Base-by-base conservation (phyloP, 179 eudicot species). In the Beta corolliflora region DNA sequence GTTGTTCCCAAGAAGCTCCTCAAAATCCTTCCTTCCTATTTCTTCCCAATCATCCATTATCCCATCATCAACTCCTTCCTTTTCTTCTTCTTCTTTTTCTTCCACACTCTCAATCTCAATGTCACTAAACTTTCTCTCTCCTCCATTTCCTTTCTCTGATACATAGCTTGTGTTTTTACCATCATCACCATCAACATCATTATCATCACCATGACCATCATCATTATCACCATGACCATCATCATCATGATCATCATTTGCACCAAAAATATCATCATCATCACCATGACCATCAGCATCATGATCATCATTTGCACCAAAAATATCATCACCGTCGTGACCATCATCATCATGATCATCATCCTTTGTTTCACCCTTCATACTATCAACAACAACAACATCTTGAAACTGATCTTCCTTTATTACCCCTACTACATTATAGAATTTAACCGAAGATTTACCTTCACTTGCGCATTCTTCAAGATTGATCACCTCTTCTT, bases 41-140 rank as follows among this genome's bases (percentile, higher is more conserved):
- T 85, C 64, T n/a, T 81, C 84, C 87, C 87, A 85, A 53, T 79
- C 87, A 82, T 77, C 63, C 81, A 81, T 79, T 64, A 66, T 66
- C 76, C 46, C 84, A 67, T 45, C 36, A 19, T 71, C 53, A 45
- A 67, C 68, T 14, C 56, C 59, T 14, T 71, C 86, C 5, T 23
- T 64, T 64, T 64, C 68, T 2, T 48, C 71, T 7, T 19, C 55
- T 7, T 44, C 56, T 9, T 36, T 66, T 75, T 71, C 80, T 41
- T 72, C 81, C 13, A 54, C 46, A 79, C 87, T 81, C 80, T 81
- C 87, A 68, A 81, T 84, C 56, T 84, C 87, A 31, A 84, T 81
- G 60, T 84, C 87, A 36, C 71, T 52, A 63, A 50, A 18, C 45
- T 81, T 81, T 61, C 63, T 53, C 14, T 70, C 82, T 52, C 25